These are phyloP conservation scores for Colletotrichum truncatum DNA, from an alignment of 2,329 filamentous ascomycete genomes.

Conservation along the genomic window DNA sequence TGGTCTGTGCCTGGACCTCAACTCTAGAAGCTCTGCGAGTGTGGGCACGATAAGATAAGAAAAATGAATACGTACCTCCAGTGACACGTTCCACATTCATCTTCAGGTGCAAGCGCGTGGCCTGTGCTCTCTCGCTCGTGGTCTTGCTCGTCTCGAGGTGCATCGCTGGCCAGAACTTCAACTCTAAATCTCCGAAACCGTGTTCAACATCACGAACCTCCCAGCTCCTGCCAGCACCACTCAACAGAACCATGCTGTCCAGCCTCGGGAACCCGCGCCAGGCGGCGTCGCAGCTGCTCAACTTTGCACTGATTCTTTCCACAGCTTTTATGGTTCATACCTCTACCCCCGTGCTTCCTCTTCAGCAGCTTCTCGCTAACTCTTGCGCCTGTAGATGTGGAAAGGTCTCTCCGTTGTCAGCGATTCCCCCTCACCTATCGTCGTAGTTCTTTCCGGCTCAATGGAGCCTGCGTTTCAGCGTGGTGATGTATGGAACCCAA, in stretches of 20 bases:
- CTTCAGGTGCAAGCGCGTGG: constrained; percentile 14
- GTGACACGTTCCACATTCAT: constrained; percentile 19
- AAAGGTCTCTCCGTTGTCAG: constrained; percentile 85
- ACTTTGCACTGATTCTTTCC: constrained; percentile 89
- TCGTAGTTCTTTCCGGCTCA: constrained; percentile 84
- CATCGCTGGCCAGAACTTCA: constrained; percentile 29
- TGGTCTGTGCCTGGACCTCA: constrained; percentile 18
- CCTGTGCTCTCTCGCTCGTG: constrained; percentile 18
- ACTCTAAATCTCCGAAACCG: neutral
- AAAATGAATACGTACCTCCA: constrained; percentile 1
- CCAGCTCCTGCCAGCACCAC: neutral
- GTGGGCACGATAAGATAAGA: constrained; percentile 20
- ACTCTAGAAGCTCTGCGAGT: too few species aligned
- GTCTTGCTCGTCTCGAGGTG: constrained; percentile 4
- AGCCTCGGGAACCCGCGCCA: constrained; percentile 80
- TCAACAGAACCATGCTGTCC: constrained; percentile 68
- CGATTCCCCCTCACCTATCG: constrained; percentile 80
- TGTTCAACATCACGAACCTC: neutral
- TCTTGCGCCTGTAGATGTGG: constrained; percentile 68
- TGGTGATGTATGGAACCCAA: constrained; percentile 61
- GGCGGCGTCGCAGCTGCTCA: constrained; percentile 82
- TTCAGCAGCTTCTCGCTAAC: neutral
- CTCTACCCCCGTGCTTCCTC: neutral
- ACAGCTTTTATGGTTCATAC: constrained; percentile 84
- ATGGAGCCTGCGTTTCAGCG: constrained; percentile 88